phyloP scores from a whole-genome alignment of 129 eudicot species.

The Centaurea solstitialis region DNA sequence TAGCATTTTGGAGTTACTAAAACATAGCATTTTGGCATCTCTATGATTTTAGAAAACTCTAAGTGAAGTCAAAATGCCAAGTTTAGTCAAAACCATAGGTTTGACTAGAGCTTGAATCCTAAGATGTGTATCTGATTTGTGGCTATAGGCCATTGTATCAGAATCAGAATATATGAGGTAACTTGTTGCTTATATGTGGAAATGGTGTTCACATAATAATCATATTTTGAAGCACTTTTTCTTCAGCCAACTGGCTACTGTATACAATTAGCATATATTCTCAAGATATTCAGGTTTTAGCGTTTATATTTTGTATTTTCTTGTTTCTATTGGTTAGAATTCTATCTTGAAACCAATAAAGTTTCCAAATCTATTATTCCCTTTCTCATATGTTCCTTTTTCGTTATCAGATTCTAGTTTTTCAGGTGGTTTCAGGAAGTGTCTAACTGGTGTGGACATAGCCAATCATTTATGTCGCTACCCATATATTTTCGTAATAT shows the following conservation, averaged over 20 bases:
- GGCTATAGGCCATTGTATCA: conserved; percentile 15
- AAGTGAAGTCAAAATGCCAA: no score
- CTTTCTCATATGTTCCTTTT: conserved; percentile 29
- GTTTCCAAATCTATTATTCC: conserved; percentile 28
- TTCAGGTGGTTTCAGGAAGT: conserved; percentile 36
- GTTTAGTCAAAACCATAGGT: no score
- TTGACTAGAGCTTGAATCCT: no score
- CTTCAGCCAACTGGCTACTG: conserved; percentile 26
- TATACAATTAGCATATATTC: conserved; percentile 32
- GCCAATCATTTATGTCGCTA: conserved; percentile 14
- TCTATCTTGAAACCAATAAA: conserved; percentile 19
- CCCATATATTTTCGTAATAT: conserved; percentile 31
- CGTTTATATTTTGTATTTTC: conserved; percentile 19
- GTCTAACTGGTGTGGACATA: conserved; percentile 32
- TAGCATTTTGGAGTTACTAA: no score
- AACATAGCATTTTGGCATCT: no score
- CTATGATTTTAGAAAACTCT: no score
- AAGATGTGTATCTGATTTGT: conserved; percentile 3
- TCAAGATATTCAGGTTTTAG: conserved; percentile 24
- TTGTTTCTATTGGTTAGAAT: conserved; percentile 4
- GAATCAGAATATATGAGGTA: conserved; percentile 42
- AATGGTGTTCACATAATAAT: conserved; percentile 41
- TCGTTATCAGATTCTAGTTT: conserved; percentile 30
- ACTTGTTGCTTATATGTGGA: conserved; percentile 29
- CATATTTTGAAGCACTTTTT: conserved; percentile 17